Percentiles rank a stretch among this genome's conserved stretches.
phyloP scores from a whole-genome alignment of 306 rosid genomes.

The Malus fusca region DNA sequence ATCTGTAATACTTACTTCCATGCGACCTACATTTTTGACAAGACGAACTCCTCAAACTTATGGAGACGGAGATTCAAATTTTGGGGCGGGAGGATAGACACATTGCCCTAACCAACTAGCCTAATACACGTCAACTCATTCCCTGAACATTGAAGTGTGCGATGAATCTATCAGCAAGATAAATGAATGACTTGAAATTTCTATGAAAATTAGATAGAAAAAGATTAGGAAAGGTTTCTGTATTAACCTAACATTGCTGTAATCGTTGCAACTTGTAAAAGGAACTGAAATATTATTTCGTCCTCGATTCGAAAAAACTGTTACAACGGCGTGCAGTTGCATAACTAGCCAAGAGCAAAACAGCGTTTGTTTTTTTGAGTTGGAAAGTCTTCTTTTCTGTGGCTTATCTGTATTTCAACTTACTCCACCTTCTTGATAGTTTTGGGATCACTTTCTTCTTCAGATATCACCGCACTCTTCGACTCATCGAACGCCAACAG shows the following conservation, averaged over 20 bases:
- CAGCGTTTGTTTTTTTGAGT: slow-evolving; percentile 19
- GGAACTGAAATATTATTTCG: slow-evolving; percentile 28
- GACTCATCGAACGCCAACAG: slow-evolving; percentile 90
- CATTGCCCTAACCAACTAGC: no score
- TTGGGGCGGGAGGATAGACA: no score
- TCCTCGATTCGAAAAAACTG: slow-evolving; percentile 32
- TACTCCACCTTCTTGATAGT: slow-evolving; percentile 64
- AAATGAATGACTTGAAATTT: not conserved
- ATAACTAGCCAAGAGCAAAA: slow-evolving; percentile 34
- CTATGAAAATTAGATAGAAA: not conserved
- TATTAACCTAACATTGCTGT: slow-evolving; percentile 5
- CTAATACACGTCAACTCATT: no score
- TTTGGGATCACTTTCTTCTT: slow-evolving; percentile 43
- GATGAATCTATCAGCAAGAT: not conserved
- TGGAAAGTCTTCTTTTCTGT: slow-evolving; percentile 5
- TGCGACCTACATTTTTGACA: no score
- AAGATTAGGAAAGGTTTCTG: not conserved
- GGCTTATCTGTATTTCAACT: slow-evolving; percentile 14
- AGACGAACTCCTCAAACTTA: no score
- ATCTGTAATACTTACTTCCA: no score
- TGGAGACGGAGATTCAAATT: no score
- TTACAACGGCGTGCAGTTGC: slow-evolving; percentile 38
- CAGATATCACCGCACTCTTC: slow-evolving; percentile 37
- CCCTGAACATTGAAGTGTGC: no score
- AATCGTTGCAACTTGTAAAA: slow-evolving; percentile 2